Conservation (phyloP, 495 filamentous ascomycete species). For the Penicillium herquei region DNA sequence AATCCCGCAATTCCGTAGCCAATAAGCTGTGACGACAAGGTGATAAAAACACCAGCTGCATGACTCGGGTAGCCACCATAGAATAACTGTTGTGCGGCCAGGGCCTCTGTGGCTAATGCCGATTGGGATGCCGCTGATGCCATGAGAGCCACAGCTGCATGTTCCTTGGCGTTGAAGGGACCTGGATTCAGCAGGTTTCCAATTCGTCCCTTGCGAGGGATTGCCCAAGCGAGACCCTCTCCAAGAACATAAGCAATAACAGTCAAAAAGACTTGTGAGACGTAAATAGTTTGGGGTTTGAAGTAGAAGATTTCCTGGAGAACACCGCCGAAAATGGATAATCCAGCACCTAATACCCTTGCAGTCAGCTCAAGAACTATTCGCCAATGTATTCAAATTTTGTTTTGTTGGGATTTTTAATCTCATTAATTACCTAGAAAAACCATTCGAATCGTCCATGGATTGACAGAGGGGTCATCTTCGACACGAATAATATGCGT, state of each 20-base stretch:
- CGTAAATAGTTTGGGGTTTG: slow-evolving; percentile 44
- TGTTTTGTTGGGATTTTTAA: no score
- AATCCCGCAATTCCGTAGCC: slow-evolving; percentile 38
- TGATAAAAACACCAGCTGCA: slow-evolving; percentile 37
- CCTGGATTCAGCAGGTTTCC: slow-evolving; percentile 36
- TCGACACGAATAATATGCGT: slow-evolving; percentile 32
- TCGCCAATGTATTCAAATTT: no score
- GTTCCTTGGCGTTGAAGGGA: slow-evolving; percentile 45
- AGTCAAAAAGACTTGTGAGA: slow-evolving; percentile 43
- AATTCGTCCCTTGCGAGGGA: slow-evolving; percentile 32
- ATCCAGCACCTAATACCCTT: slow-evolving; percentile 22
- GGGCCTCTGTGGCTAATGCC: slow-evolving; percentile 28
- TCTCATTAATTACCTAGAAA: no score
- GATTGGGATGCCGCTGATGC: slow-evolving; percentile 38
- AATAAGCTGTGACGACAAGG: slow-evolving; percentile 44
- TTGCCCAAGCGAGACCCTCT: slow-evolving; percentile 29
- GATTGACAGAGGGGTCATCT: slow-evolving; percentile 30
- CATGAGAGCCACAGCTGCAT: slow-evolving; percentile 42
- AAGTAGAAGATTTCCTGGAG: slow-evolving; percentile 43
- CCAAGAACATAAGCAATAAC: slow-evolving; percentile 39
- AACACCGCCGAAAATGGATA: slow-evolving; percentile 31
- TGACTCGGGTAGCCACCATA: slow-evolving; percentile 38
- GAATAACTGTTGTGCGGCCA: slow-evolving; percentile 45
- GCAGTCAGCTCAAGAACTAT: neutral
- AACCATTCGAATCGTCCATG: slow-evolving; percentile 32